Percentiles rank a stretch among this genome's conserved stretches.
Evolutionary conservation across 768 basidiomycete species (phyloP).

Genomic region (Clitopilus hobsonii): DNA sequence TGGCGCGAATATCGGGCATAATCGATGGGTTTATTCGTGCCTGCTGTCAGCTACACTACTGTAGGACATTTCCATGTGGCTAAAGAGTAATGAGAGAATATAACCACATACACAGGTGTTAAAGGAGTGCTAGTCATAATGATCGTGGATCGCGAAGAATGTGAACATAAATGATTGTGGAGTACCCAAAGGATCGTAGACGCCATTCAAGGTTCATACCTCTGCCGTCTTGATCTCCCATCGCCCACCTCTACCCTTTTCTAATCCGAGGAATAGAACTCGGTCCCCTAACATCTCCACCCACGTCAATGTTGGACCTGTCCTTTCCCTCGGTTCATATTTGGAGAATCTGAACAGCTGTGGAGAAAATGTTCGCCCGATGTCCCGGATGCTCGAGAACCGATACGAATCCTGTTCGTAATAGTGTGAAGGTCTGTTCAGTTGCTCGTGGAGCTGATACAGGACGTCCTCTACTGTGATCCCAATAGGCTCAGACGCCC

Average conservation of each 20-base stretch:
- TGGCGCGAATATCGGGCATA: constrained; percentile 48
- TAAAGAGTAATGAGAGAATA: not conserved
- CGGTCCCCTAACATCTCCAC: constrained; percentile 49
- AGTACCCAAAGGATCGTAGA: not conserved
- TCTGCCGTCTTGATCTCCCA: constrained; percentile 26
- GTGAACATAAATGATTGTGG: not conserved
- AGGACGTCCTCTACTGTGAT: constrained; percentile 48
- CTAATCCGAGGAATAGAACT: constrained; percentile 28
- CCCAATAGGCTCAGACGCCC: constrained; percentile 32
- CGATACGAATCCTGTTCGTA: constrained; percentile 1
- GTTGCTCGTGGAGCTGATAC: constrained; percentile 30
- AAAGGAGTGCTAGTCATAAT: not conserved
- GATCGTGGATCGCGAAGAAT: not conserved
- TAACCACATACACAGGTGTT: not conserved
- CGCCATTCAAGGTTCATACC: not conserved
- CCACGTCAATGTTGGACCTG: constrained; percentile 39
- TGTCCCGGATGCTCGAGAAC: constrained; percentile 24
- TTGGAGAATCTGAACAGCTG: constrained; percentile 15
- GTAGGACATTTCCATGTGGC: constrained; percentile 1
- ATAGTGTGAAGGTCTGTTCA: constrained; percentile 19
- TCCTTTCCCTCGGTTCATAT: constrained; percentile 1
- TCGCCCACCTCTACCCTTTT: constrained; percentile 20
- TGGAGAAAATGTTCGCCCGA: constrained; percentile 36
- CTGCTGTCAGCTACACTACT: not conserved
- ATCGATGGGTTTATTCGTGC: not conserved